Percentiles rank a stretch among this genome's conserved stretches.
Evolutionary conservation across 371 early-diverging fungal species (phyloP).

Genomic region (Mortierella sp.): DNA sequence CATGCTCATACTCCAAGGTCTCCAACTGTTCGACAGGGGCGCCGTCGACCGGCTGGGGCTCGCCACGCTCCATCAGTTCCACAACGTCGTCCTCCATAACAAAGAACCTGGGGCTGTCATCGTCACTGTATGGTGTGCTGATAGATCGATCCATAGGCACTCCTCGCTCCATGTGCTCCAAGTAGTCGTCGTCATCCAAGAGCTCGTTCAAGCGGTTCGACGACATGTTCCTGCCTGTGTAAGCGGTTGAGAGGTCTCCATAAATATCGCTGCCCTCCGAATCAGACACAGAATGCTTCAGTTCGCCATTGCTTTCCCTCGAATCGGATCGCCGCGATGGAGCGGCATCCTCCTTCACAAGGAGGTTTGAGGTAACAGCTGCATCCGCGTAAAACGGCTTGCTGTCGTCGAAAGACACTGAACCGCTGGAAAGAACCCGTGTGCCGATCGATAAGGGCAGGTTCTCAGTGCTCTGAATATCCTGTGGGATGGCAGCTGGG

Average conservation of each 20-base stretch:
- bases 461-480: background rate
- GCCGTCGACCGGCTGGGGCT: slow-evolving; percentile 16
- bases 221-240: slow-evolving; percentile 22
- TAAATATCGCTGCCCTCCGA: slow-evolving; percentile 45
- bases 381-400: background rate
- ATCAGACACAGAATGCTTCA: slow-evolving; percentile 13
- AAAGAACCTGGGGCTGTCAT: slow-evolving; percentile 40
- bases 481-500: background rate
- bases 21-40: background rate
- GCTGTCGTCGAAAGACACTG: background rate
- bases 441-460: background rate
- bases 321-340: background rate
- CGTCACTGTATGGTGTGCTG: slow-evolving; percentile 47
- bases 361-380: background rate
- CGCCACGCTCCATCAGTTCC: slow-evolving; percentile 52
- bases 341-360: background rate
- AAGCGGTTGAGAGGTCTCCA: slow-evolving; percentile 47
- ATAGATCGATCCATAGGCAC: slow-evolving; percentile 52
- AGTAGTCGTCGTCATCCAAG: slow-evolving; percentile 47
- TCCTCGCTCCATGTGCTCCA: slow-evolving; percentile 57
- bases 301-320: background rate
- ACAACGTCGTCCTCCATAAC: slow-evolving; percentile 43
- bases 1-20: background rate
- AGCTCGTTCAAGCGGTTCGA: slow-evolving; percentile 50
- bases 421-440: background rate